Evolutionary conservation across 352 stramenopile species (phyloP), one percentile per base, ranked within the genome.

Genomic region (Elongisporangium anandrum): DNA sequence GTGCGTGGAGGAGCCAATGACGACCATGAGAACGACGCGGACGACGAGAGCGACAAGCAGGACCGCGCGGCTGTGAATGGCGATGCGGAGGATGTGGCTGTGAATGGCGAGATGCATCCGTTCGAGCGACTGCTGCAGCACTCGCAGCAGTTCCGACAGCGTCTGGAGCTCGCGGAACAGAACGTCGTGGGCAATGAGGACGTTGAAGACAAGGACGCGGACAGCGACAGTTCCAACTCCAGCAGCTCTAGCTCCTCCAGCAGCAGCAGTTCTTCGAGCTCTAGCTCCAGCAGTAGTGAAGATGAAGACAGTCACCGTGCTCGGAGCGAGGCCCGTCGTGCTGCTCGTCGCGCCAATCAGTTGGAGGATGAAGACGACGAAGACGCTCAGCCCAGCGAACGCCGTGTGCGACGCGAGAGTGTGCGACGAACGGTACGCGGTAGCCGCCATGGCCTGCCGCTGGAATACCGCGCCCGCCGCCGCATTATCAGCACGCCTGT

Each of bases 111-210:
- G 12, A 26, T 83, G 61, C 88, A 72, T 65, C 75, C 80, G 23
- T 81, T 92, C 1, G 79, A 90, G 62, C 77, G 77, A 8, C 68
- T 92, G 24, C 39, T 90, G 63, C 77, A 84, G 59, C 73, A 87
- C 65, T 85, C 78, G 60, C 68, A 87, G 63, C 62, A 87, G 47
- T 92, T 88, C 65, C 78, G 63, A 29, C 22, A 79, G 29, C 61
- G 78, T 4, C 70, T 68, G 59, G 71, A 61, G 17, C 50, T 52
- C 15, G 60, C 50, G 1, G 70, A 61, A 55, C 61, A 24, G 60
- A 70, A 12, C 47, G 63, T 51, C 10, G 60, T 61, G 7, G 57
- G 66, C 4, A 38, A 68, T 15, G 52, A 66, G 0, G 54, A 62
- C 1, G 45, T 60, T 12, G 58, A 70, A 4, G 54, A 70, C 1